Conservation (phyloP, 768 basidiomycete species). For the Hericium erinaceus region DNA sequence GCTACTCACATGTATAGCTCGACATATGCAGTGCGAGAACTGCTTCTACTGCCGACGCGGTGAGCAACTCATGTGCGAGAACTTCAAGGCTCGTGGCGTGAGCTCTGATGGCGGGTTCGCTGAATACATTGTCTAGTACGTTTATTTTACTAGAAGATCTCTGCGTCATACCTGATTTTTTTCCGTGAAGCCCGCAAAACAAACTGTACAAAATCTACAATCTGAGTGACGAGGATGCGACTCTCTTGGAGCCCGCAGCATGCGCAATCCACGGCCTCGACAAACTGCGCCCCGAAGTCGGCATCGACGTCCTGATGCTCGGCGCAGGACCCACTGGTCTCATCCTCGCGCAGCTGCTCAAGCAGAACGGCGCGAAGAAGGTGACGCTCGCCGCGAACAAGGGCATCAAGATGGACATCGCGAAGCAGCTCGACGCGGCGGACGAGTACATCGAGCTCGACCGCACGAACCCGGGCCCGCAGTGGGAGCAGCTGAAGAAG, state of each 20-base stretch:
- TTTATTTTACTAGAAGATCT: neutral
- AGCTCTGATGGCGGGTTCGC: constrained; percentile 82
- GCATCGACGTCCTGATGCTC: constrained; percentile 74
- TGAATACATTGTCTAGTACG: constrained; percentile 80
- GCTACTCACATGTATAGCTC: neutral
- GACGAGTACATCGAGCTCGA: constrained; percentile 87
- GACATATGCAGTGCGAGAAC: constrained; percentile 49
- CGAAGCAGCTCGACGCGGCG: constrained; percentile 64
- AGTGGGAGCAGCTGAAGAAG: constrained; percentile 74
- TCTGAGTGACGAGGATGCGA: constrained; percentile 79
- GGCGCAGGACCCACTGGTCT: constrained; percentile 93
- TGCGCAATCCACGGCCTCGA: constrained; percentile 91
- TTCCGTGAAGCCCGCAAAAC: constrained; percentile 47
- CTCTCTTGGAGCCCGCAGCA: constrained; percentile 81
- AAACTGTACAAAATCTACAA: constrained; percentile 87
- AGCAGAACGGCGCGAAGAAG: constrained; percentile 73
- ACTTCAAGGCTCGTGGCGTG: constrained; percentile 75
- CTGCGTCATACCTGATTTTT: neutral
- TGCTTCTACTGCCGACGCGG: constrained; percentile 88
- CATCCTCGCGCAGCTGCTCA: constrained; percentile 80
- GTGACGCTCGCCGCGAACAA: constrained; percentile 86
- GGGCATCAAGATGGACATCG: constrained; percentile 85
- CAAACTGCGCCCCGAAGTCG: constrained; percentile 66
- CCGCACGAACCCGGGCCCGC: constrained; percentile 57
- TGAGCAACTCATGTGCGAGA: constrained; percentile 74